Percentiles rank a stretch among this genome's conserved stretches.
Conservation (phyloP, 768 basidiomycete genomes). For the Phylloporus sp. region DNA sequence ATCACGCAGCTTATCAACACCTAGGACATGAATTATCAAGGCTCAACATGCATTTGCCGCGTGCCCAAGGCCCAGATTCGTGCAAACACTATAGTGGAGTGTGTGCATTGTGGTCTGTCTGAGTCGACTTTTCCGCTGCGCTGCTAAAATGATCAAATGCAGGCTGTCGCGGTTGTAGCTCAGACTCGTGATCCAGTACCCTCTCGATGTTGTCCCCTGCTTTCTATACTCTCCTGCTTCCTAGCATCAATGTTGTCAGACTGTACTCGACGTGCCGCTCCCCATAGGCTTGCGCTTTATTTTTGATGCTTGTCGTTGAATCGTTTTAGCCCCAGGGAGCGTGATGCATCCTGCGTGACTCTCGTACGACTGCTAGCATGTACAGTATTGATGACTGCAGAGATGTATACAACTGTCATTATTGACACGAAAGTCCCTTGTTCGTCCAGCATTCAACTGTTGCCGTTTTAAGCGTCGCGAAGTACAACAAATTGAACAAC, state of each 20-base stretch:
- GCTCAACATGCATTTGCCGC: constrained; percentile 95
- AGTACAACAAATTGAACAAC: too few relatives aligned
- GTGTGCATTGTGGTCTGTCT: constrained; percentile 89
- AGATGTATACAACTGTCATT: background rate
- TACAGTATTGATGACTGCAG: background rate
- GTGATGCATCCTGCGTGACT: constrained; percentile 1
- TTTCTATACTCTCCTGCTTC: background rate
- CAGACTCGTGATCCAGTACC: constrained; percentile 56
- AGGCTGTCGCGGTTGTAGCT: constrained; percentile 92
- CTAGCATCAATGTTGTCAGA: background rate
- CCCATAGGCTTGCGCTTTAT: background rate
- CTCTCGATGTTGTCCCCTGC: background rate
- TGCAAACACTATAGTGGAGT: constrained; percentile 88
- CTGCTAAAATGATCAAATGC: constrained; percentile 13
- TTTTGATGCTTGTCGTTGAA: background rate
- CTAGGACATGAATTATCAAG: constrained; percentile 99
- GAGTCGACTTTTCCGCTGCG: background rate
- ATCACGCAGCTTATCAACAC: constrained; percentile 7
- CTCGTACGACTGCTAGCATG: background rate
- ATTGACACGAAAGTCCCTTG: background rate
- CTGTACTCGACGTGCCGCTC: background rate
- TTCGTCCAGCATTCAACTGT: too few relatives aligned
- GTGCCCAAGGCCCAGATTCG: constrained; percentile 94
- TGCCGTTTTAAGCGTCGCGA: background rate
- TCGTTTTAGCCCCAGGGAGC: background rate